Evolutionary conservation across 2,329 filamentous ascomycete species (phyloP).

Genomic region (Immersiporthe knoxdaviesiana): DNA sequence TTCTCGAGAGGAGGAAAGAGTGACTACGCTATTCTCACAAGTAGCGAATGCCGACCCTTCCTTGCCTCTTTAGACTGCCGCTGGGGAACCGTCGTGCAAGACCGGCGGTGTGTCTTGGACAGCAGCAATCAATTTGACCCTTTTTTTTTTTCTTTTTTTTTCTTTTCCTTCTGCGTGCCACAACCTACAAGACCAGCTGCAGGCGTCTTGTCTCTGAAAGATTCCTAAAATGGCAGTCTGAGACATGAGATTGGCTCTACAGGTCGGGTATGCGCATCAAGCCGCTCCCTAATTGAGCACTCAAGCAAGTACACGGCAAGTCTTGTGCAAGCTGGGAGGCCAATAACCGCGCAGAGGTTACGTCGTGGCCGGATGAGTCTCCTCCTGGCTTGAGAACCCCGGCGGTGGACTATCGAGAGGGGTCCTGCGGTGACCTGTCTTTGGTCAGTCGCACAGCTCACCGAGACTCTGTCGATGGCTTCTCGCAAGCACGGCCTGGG

Average conservation of each 20-base stretch:
- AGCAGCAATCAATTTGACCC: neutral
- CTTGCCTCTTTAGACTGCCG: no score
- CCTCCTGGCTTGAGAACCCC: neutral
- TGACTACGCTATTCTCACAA: no score
- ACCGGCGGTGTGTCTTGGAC: neutral
- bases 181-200: neutral
- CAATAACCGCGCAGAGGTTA: neutral
- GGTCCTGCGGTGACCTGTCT: neutral
- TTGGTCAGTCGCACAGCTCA: neutral
- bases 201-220: neutral
- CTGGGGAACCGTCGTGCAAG: neutral
- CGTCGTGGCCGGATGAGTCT: neutral
- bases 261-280: neutral
- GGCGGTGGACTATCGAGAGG: neutral
- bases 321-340: neutral
- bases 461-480: neutral
- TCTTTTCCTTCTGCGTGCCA: neutral
- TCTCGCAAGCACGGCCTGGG: neutral
- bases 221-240: neutral
- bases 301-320: neutral
- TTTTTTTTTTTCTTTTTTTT: no score
- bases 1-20: no score
- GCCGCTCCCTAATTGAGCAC: neutral
- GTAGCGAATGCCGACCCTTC: no score
- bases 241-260: neutral